These are phyloP conservation scores for Platanus orientalis DNA, from an alignment of 164 flowering plant genomes.

Conservation along the genomic window DNA sequence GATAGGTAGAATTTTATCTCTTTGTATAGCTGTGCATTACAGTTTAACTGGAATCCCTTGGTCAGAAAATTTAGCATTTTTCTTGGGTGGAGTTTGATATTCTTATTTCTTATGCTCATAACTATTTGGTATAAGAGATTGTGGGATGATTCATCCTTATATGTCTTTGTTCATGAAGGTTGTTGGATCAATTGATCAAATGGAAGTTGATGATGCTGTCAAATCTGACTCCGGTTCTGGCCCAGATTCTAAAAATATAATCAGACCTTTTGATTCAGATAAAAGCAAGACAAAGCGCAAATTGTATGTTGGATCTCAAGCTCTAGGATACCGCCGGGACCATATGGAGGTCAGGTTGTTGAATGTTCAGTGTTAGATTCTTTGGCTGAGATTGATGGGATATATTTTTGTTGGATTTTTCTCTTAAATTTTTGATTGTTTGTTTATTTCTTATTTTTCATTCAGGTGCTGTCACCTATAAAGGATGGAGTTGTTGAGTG, in stretches of 20 bases:
- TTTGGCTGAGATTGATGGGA: no score
- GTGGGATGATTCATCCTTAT: not conserved
- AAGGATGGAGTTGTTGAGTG: conserved; percentile 87
- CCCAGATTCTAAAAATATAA: conserved; percentile 51
- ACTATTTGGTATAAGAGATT: not conserved
- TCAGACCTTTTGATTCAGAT: conserved; percentile 44
- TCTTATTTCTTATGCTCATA: not conserved
- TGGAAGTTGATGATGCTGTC: conserved; percentile 56
- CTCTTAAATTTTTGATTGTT: not conserved
- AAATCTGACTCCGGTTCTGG: conserved; percentile 50
- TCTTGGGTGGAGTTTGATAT: not conserved
- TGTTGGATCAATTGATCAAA: conserved; percentile 71
- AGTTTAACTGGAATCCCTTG: not conserved
- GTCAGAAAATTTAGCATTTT: not conserved
- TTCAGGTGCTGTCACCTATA: conserved; percentile 78
- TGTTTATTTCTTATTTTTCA: conserved; percentile 4
- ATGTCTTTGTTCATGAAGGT: conserved; percentile 40
- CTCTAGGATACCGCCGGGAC: conserved; percentile 85
- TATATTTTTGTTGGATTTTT: not conserved
- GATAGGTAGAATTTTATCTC: no score
- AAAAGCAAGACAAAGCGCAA: conserved; percentile 72
- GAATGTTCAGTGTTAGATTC: not conserved
- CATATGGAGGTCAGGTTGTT: conserved; percentile 79
- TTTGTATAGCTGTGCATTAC: not conserved
- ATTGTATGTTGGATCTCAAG: conserved; percentile 86